Percentiles rank a stretch among this genome's conserved stretches.
phyloP scores from a whole-genome alignment of 2,329 filamentous ascomycete species.

The Aspergillus phoenicis region DNA sequence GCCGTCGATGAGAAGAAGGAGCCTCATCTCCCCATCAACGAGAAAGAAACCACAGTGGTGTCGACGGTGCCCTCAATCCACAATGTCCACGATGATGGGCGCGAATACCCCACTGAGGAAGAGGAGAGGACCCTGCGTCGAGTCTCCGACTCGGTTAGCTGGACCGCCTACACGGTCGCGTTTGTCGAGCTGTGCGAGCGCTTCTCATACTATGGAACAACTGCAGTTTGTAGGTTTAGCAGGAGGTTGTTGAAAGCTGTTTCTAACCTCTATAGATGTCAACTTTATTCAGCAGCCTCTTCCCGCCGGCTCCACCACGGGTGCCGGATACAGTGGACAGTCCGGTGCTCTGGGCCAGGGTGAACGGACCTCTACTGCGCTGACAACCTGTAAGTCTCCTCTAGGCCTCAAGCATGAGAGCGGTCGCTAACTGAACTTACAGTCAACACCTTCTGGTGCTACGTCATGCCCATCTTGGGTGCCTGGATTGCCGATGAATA shows the following conservation, averaged over 20 bases:
- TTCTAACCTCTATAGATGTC: conserved; percentile 48
- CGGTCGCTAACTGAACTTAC: not conserved
- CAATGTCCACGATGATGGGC: conserved; percentile 15
- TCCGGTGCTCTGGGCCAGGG: conserved; percentile 63
- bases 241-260: not conserved
- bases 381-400: conserved; percentile 47
- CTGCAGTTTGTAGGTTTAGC: conserved; percentile 60
- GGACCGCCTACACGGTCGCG: conserved; percentile 69
- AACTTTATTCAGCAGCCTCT: conserved; percentile 65
- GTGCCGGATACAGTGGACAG: conserved; percentile 39
- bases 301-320: conserved; percentile 58
- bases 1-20: conserved; percentile 8
- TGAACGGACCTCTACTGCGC: conserved; percentile 58
- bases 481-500: conserved; percentile 70
- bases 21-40: not conserved
- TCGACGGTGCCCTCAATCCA: not conserved
- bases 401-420: not conserved
- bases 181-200: conserved; percentile 76
- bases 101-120: conserved; percentile 34
- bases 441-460: conserved; percentile 66
- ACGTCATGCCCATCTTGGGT: conserved; percentile 62
- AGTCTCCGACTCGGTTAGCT: conserved; percentile 55
- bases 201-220: conserved; percentile 75
- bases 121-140: conserved; percentile 41
- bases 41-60: conserved; percentile 13